These are phyloP conservation scores for Wickerhamiella spandovensis DNA, from an alignment of 805 yeast genomes.

Conservation along the genomic window DNA sequence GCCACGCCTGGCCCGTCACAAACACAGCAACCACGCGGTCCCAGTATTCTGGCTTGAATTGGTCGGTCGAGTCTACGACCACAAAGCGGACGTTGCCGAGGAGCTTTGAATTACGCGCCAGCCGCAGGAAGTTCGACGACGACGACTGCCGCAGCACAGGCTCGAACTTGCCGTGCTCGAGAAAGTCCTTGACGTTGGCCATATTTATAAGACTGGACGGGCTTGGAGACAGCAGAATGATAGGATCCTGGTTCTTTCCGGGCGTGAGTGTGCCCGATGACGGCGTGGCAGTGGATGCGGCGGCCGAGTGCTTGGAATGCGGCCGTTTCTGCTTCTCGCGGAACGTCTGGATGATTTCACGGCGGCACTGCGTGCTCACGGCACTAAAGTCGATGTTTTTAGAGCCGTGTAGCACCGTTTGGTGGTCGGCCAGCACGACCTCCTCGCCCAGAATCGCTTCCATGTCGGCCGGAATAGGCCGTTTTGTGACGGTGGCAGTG, in stretches of 20 bases:
- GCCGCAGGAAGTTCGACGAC: constrained; percentile 31
- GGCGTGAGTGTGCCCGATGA: constrained; percentile 4
- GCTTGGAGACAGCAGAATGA: constrained; percentile 65
- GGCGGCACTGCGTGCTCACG: constrained; percentile 25
- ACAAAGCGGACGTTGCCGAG: constrained; percentile 53
- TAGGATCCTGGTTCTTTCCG: constrained; percentile 38
- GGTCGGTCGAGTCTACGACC: constrained; percentile 78
- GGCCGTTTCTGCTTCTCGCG: constrained; percentile 5
- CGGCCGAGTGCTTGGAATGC: not conserved
- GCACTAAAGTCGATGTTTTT: constrained; percentile 25
- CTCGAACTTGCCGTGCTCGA: constrained; percentile 59
- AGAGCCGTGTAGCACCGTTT: constrained; percentile 27
- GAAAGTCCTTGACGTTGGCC: constrained; percentile 50
- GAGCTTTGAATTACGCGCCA: constrained; percentile 42
- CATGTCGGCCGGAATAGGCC: constrained; percentile 37
- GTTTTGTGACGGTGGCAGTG: constrained; percentile 15
- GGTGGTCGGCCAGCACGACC: constrained; percentile 30
- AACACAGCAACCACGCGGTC: constrained; percentile 89
- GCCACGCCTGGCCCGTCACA: constrained; percentile 98
- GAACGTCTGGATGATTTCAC: constrained; percentile 18
- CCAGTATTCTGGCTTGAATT: constrained; percentile 95
- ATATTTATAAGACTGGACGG: constrained; percentile 59
- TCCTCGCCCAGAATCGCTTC: constrained; percentile 35
- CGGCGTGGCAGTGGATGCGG: not conserved
- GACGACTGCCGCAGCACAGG: constrained; percentile 31